Evolutionary conservation across 306 rosid genomes (phyloP), one percentile per base, ranked within the genome.

Genomic region (Sicyos edulis): DNA sequence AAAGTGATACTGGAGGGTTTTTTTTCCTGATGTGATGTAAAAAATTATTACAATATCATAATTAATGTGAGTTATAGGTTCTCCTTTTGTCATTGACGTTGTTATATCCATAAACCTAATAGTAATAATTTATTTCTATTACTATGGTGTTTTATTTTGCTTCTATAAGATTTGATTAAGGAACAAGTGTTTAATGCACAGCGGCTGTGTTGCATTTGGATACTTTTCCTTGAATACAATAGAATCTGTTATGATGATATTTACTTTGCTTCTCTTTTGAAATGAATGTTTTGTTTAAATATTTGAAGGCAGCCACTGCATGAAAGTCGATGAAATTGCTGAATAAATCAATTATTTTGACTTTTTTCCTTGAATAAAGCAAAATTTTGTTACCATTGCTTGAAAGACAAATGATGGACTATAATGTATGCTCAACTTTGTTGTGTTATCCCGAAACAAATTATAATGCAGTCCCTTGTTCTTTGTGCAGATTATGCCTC

Each of bases 401-500:
- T 45, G 49, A 53, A 55, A 21, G 51, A 50, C 14, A 12, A 26
- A 16, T 24, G 74, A 15, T 70, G 74, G 45, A 70, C 20, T 7
- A 34, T 71, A 71, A 54, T 34, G 7, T 52, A 54, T 19, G 16
- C n/a, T 67, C 54, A 67, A 45, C 74, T 71, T 71, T 53, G n/a
- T 6, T 15, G 62, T 51, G 50, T 53, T 24, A 16, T 70, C 60
- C 16, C 16, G 29, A 50, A 54, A 15, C 2, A n/a, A 71, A 32
- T n/a, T 19, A n/a, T 22, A 24, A 26, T 71, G 61, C 55, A 56
- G 24, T 53, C 59, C 45, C 72, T 65, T 57, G 82, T 64, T 55
- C 74, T 71, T 77, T 88, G 81, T 53, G 70, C 91, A 93, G 99
- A 95, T 91, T 81, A 78, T 91, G 74, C 70, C 80, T 75, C 89